Percentiles rank a stretch among this genome's conserved stretches.
phyloP scores from a whole-genome alignment of 257 asterid species.

The Salvia hispanica region DNA sequence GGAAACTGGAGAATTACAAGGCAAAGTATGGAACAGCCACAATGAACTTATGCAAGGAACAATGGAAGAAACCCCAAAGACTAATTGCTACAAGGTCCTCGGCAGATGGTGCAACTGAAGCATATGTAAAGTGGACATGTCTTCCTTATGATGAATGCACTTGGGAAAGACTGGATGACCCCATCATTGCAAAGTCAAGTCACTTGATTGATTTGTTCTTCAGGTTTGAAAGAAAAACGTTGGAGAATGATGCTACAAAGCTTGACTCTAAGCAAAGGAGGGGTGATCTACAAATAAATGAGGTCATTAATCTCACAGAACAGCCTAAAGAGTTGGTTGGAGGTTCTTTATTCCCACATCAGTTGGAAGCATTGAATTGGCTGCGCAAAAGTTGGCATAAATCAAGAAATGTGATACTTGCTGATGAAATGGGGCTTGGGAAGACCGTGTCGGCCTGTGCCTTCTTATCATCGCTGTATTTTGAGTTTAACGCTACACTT shows the following conservation, averaged over 20 bases:
- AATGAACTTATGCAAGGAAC: slow-evolving; percentile 79
- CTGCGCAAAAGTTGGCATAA: slow-evolving; percentile 91
- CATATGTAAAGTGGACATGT: slow-evolving; percentile 80
- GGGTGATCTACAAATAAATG: slow-evolving; percentile 47
- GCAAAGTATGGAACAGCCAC: slow-evolving; percentile 76
- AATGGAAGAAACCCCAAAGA: slow-evolving; percentile 90
- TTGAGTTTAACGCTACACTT: slow-evolving; percentile 75
- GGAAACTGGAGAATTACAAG: slow-evolving; percentile 92
- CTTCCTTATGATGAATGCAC: slow-evolving; percentile 97
- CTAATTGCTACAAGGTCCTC: slow-evolving; percentile 71
- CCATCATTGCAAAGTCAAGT: slow-evolving; percentile 56
- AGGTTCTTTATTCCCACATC: slow-evolving; percentile 92
- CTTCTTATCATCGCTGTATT: slow-evolving; percentile 76
- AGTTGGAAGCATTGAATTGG: slow-evolving; percentile 98
- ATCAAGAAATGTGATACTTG: slow-evolving; percentile 93
- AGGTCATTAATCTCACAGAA: slow-evolving; percentile 70
- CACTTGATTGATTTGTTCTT: slow-evolving; percentile 70
- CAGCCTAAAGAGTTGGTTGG: slow-evolving; percentile 92
- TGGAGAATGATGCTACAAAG: slow-evolving; percentile 53
- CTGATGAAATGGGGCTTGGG: slow-evolving; percentile 99
- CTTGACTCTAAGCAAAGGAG: slow-evolving; percentile 44
- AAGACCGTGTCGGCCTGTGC: slow-evolving; percentile 97
- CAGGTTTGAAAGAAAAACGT: slow-evolving; percentile 71
- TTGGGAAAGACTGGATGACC: slow-evolving; percentile 88
- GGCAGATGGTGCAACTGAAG: slow-evolving; percentile 68